Evolutionary conservation across 768 basidiomycete species (phyloP).

Genomic region (Gelatoporia subvermispora): DNA sequence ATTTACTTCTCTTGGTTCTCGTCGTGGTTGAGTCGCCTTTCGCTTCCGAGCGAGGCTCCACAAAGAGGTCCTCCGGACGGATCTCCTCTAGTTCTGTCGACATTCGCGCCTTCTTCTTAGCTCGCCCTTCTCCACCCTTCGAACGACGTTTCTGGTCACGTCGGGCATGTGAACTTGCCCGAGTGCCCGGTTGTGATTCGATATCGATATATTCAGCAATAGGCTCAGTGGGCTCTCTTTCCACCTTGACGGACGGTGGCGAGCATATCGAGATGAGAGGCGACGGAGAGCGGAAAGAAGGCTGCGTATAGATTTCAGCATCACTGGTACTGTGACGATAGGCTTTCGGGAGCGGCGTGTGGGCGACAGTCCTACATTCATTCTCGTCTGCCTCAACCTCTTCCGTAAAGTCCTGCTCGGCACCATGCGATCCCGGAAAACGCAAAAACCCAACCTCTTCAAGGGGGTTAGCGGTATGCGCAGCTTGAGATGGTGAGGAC

Average conservation of each 20-base stretch:
- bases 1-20: background rate
- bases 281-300: too few relatives aligned
- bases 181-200: too few relatives aligned
- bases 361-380: background rate
- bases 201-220: too few relatives aligned
- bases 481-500: slow-evolving; percentile 4
- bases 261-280: too few relatives aligned
- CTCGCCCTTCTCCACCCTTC: too few relatives aligned
- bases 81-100: background rate
- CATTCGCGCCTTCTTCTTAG: background rate
- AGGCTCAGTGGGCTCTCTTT: too few relatives aligned
- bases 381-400: background rate
- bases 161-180: too few relatives aligned
- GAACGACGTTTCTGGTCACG: too few relatives aligned
- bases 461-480: background rate
- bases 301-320: too few relatives aligned
- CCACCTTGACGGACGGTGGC: too few relatives aligned
- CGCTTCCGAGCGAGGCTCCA: background rate
- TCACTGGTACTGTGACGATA: too few relatives aligned
- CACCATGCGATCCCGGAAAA: background rate
- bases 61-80: background rate
- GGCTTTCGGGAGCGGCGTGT: background rate
- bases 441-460: background rate
- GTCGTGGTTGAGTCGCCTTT: background rate
- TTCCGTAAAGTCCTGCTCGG: background rate